Conservation (phyloP, 2,329 filamentous ascomycete species). For the Coniochaeta sp. region DNA sequence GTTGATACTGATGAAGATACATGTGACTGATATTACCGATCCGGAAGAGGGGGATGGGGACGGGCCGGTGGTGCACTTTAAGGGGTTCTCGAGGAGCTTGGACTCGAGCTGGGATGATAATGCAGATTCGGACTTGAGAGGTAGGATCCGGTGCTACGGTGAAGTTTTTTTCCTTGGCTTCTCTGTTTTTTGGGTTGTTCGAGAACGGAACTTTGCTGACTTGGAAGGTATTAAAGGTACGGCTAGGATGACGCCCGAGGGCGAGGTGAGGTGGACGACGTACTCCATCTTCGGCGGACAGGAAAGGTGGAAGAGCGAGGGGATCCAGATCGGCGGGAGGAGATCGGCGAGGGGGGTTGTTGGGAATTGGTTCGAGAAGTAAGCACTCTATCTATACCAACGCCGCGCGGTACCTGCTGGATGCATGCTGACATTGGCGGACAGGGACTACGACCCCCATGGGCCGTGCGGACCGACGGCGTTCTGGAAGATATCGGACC, state of each 20-base stretch:
- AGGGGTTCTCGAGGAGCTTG: constrained; percentile 53
- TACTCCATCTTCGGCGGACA: constrained; percentile 57
- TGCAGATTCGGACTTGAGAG: constrained; percentile 58
- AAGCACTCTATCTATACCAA: constrained; percentile 7
- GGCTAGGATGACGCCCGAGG: constrained; percentile 59
- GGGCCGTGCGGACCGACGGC: constrained; percentile 69
- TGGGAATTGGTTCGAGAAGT: constrained; percentile 75
- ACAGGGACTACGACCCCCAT: constrained; percentile 56
- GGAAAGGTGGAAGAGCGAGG: constrained; percentile 70
- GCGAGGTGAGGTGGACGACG: constrained; percentile 69
- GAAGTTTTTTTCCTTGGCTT: constrained; percentile 13
- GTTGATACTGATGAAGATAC: constrained; percentile 62
- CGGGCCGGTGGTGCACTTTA: constrained; percentile 62
- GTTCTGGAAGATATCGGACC: constrained; percentile 68
- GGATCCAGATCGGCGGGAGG: constrained; percentile 65
- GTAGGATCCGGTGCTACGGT: constrained; percentile 29
- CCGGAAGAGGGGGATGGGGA: constrained; percentile 51
- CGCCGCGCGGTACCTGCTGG: background rate
- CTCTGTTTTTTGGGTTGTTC: background rate
- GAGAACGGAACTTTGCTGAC: background rate
- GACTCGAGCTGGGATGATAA: constrained; percentile 63
- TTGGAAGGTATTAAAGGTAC: constrained; percentile 33
- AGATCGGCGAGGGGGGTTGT: constrained; percentile 60
- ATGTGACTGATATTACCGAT: constrained; percentile 52
- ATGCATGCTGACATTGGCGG: constrained; percentile 4